Evolutionary conservation across 2,329 filamentous ascomycete species (phyloP).

Genomic region (Rhynchosporium agropyri): DNA sequence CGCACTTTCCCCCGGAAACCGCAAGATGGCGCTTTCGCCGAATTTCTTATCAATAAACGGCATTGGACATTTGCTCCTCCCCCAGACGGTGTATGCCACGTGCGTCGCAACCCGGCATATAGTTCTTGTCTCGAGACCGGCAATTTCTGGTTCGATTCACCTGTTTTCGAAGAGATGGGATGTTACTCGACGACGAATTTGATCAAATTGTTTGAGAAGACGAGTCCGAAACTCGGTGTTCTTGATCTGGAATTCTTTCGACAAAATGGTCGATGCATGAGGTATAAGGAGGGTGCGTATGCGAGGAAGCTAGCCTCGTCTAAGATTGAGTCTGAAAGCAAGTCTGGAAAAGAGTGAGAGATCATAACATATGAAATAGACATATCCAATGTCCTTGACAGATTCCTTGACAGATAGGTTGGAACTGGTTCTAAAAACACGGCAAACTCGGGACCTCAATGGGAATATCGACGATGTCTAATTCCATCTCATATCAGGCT

Average conservation of each 20-base stretch:
- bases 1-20: not conserved
- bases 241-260: slow-evolving; percentile 19
- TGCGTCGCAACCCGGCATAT: slow-evolving; percentile 19
- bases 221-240: slow-evolving; percentile 15
- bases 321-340: not conserved
- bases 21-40: not conserved
- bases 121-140: slow-evolving; percentile 19
- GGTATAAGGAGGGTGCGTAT: slow-evolving; percentile 20
- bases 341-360: not conserved
- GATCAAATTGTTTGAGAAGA: slow-evolving; percentile 6
- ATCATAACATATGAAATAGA: no score
- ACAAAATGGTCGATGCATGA: slow-evolving; percentile 20
- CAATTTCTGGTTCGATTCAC: slow-evolving; percentile 25
- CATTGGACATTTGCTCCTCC: not conserved
- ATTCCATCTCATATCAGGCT: no score
- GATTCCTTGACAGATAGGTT: no score
- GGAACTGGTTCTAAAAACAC: no score
- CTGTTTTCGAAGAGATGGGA: slow-evolving; percentile 16
- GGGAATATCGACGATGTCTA: no score
- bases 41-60: slow-evolving; percentile 4
- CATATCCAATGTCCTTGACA: no score
- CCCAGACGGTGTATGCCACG: slow-evolving; percentile 5
- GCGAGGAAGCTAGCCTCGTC: not conserved
- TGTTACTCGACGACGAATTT: slow-evolving; percentile 22
- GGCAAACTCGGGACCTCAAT: no score